Base-by-base conservation (phyloP, 371 early-diverging fungal species). In the Saksenaea oblongispora region DNA sequence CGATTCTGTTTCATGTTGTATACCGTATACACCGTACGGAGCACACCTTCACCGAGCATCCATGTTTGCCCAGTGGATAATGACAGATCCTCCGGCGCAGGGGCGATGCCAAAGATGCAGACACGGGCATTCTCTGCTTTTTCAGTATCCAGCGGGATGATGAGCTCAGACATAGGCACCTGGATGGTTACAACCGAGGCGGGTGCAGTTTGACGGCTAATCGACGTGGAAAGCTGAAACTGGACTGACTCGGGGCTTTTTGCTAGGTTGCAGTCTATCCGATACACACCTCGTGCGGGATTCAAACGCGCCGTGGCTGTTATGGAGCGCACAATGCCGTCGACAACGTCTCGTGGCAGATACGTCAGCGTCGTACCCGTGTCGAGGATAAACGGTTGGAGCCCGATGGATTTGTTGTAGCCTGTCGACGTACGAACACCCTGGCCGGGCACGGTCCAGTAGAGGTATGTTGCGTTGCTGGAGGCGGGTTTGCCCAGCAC, bases 301-400 rank as follows among this genome's bases (percentile, higher is more conserved):
- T 44, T 22, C 47, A 64, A 1, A 13, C 51, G 4, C 34, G 53
- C 7, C 3, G 22, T 1, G 5, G 39, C 36, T 28, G 55, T 5
- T 0, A 71, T 17, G 2, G 65, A 64, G 11, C 24, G 53, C 1
- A 70, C 14, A 13, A 69, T 66, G 31, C 51, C 58, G 31, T 70
- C 68, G 0, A 64, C 67, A 18, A 59, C 53, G 0, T 54, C 42
- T 42, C 58, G 53, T 14, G 69, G 71, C 1, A 68, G 31, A 54
- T 69, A 69, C 18, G 66, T 69, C 7, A 73, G 60, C 0, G 76
- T 73, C 11, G 76, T 71, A 24, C 76, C 76, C 5, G 73, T 73
- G 26, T 76, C 73, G 17, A 73, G 63, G 5, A 70, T 59, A n/a
- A 70, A 59, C 1, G 61, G 62, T 35, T 62, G 59, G 28, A 65